Conservation (phyloP, 129 eudicot genomes). For the Mikania micrantha region DNA sequence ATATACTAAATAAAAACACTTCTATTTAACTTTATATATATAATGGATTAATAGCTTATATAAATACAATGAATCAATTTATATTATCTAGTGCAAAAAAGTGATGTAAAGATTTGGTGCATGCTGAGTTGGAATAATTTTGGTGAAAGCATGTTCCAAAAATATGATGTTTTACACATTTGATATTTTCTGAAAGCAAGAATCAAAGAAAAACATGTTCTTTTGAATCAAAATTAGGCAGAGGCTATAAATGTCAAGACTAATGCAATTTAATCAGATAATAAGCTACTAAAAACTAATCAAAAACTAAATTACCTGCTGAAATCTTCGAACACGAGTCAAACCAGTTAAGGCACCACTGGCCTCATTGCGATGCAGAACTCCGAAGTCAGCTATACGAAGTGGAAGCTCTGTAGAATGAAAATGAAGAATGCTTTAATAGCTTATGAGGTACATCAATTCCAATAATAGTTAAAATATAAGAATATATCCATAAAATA, state of each 20-base stretch:
- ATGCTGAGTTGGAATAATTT: neutral
- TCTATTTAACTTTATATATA: neutral
- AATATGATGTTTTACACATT: neutral
- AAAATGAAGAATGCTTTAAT: neutral
- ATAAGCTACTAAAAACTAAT: neutral
- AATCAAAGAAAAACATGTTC: neutral
- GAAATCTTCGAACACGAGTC: slow-evolving; percentile 93
- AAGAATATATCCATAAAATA: neutral
- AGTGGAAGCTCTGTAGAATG: slow-evolving; percentile 77
- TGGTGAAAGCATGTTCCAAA: neutral
- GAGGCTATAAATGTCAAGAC: neutral
- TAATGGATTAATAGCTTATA: neutral
- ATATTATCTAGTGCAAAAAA: neutral
- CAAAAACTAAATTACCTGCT: slow-evolving; percentile 54
- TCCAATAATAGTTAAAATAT: neutral
- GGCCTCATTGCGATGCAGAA: slow-evolving; percentile 94
- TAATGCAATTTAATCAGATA: neutral
- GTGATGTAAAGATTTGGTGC: neutral
- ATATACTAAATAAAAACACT: too few relatives aligned
- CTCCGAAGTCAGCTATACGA: slow-evolving; percentile 96
- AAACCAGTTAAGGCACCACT: slow-evolving; percentile 95
- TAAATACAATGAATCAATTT: neutral
- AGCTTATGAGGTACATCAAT: neutral
- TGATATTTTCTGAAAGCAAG: neutral
- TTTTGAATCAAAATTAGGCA: neutral